These are phyloP conservation scores for Boletus coffeatus DNA, from an alignment of 1,284 basidiomycete genomes.

Conservation along the genomic window DNA sequence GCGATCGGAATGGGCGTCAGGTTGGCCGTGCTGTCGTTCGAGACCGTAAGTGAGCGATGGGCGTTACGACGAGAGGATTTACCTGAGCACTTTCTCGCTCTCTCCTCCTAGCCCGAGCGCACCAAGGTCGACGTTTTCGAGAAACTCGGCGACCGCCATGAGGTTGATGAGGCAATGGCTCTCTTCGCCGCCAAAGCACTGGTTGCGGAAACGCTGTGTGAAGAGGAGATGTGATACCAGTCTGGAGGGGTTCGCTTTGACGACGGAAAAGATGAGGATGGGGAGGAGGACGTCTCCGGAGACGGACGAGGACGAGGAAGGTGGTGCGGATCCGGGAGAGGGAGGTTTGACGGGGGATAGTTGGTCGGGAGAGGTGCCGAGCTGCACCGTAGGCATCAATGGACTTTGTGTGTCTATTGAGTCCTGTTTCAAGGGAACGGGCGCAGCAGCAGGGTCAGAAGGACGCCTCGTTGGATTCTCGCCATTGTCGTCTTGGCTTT, in stretches of 20 bases:
- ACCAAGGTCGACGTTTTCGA: constrained; percentile 86
- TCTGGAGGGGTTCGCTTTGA: constrained; percentile 82
- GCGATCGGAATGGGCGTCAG: constrained; percentile 69
- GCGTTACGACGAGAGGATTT: constrained; percentile 1
- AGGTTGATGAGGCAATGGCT: constrained; percentile 91
- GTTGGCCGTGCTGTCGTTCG: constrained; percentile 53
- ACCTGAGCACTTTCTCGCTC: constrained; percentile 56
- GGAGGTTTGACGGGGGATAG: constrained; percentile 24
- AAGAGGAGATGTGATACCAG: constrained; percentile 85
- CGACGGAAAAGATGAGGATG: constrained; percentile 86
- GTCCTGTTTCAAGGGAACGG: neutral
- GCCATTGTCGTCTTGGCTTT: constrained; percentile 55
- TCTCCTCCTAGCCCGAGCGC: constrained; percentile 75
- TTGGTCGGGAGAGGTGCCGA: constrained; percentile 11
- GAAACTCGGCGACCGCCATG: constrained; percentile 89
- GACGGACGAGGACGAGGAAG: constrained; percentile 41
- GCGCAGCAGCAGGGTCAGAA: neutral
- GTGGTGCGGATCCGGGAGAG: constrained; percentile 17
- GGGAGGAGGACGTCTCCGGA: constrained; percentile 82
- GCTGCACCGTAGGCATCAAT: neutral
- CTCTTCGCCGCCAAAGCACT: constrained; percentile 71
- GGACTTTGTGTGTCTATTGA: neutral
- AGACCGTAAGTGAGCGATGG: neutral
- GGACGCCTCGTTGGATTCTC: neutral
- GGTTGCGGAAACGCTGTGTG: constrained; percentile 80